These are phyloP conservation scores for Debaryomyces tyrocola DNA, from an alignment of 805 yeast species.

Conservation along the genomic window DNA sequence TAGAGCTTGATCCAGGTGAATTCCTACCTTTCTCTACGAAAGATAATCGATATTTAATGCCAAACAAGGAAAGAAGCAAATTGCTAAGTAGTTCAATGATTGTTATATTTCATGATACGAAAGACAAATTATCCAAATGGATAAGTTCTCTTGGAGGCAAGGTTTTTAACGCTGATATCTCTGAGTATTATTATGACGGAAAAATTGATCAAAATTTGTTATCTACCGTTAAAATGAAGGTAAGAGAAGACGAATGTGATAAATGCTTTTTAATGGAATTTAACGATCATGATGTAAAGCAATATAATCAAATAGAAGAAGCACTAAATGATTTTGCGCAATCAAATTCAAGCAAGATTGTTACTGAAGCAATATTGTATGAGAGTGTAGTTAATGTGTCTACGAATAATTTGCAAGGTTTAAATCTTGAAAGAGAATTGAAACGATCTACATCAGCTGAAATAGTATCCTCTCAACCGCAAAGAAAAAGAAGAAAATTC, in stretches of 20 bases:
- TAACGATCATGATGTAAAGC: not conserved
- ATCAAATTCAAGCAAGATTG: not conserved
- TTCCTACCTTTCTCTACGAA: conserved; percentile 13
- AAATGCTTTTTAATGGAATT: conserved; percentile 1
- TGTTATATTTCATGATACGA: conserved; percentile 3
- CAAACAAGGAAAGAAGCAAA: conserved; percentile 10
- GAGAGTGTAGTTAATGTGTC: conserved; percentile 7
- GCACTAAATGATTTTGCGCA: not conserved
- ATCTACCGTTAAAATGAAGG: conserved; percentile 2
- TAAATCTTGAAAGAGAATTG: conserved; percentile 2
- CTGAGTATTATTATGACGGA: conserved; percentile 1
- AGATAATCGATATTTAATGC: conserved; percentile 8
- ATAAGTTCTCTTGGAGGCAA: conserved; percentile 13
- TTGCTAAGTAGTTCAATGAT: conserved; percentile 14
- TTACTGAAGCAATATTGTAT: conserved; percentile 6
- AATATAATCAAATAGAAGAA: not conserved
- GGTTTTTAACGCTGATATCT: not conserved
- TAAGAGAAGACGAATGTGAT: not conserved
- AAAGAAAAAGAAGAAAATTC: conserved; percentile 31
- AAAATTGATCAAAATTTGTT: conserved; percentile 2
- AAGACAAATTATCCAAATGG: conserved; percentile 12
- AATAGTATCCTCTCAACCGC: not conserved
- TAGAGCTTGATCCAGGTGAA: conserved; percentile 9
- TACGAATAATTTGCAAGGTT: conserved; percentile 1
- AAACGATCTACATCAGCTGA: not conserved